Evolutionary conservation across 1,284 basidiomycete species (phyloP), one percentile per base, ranked within the genome.

Genomic region (Cutaneotrichosporon daszewskae): DNA sequence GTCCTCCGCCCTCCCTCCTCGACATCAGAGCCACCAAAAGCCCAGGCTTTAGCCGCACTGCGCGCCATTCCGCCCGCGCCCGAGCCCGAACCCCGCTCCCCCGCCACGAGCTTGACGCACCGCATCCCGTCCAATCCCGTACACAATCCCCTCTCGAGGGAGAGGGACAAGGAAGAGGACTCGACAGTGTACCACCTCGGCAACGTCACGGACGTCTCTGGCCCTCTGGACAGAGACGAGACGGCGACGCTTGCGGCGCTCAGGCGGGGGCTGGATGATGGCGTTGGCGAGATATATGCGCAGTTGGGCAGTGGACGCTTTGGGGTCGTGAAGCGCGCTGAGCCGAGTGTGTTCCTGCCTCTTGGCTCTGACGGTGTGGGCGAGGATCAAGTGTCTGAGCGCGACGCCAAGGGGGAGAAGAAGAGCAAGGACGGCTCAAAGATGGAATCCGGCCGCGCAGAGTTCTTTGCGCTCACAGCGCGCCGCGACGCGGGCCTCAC

Each of bases 401-500:
- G 22, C 6, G 19, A 20, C 17, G 40, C 37, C 25, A 38, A 39
- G 13, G 37, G 25, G 7, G 43, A 31, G 29, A n/a, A n/a, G n/a
- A n/a, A n/a, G n/a, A n/a, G n/a, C n/a, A n/a, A n/a, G n/a, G n/a
- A n/a, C n/a, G n/a, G n/a, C n/a, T n/a, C n/a, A n/a, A n/a, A n/a
- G n/a, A n/a, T n/a, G n/a, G n/a, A n/a, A n/a, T n/a, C n/a, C n/a
- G n/a, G n/a, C n/a, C n/a, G n/a, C n/a, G n/a, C n/a, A n/a, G 54
- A 59, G 37, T 32, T 64, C 36, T 66, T 58, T 35, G 47, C 62
- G 43, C 28, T 54, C 13, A 53, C 64, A 5, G 60, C 49, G 13
- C 59, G 57, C 34, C 58, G 56, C 33, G 63, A 64, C 24, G 60
- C 55, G 13, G 62, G 60, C 49, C 40, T 69, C 19, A 62, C 62